These are phyloP conservation scores for Lactuca saligna DNA, from an alignment of 129 eudicot species.

Conservation along the genomic window DNA sequence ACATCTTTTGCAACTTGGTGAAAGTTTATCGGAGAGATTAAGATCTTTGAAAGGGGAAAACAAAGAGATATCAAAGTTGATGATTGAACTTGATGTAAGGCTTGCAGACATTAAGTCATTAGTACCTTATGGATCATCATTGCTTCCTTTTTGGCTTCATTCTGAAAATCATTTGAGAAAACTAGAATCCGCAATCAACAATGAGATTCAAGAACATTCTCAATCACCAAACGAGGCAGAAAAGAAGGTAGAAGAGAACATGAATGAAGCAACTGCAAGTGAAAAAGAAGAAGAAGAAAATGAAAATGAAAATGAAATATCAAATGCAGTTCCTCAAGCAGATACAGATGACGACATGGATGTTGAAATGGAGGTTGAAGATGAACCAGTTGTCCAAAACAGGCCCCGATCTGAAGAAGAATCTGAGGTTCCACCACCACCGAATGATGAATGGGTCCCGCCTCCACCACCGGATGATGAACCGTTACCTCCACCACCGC, in stretches of 20 bases:
- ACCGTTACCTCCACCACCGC: conserved; percentile 85
- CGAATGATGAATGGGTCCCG: conserved; percentile 68
- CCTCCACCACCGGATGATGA: conserved; percentile 95
- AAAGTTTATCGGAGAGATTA: conserved; percentile 60
- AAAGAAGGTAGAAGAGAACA: conserved; percentile 26
- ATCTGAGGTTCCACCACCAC: conserved; percentile 45
- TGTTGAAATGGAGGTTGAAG: conserved; percentile 95
- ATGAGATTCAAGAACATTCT: conserved; percentile 24
- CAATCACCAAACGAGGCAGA: conserved; percentile 23
- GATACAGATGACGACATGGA: conserved; percentile 78
- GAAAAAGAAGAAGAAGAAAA: conserved; percentile 34
- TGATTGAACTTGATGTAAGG: conserved; percentile 66
- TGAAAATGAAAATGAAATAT: conserved; percentile 33
- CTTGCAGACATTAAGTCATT: conserved; percentile 78
- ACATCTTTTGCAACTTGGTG: conserved; percentile 47
- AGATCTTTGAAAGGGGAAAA: conserved; percentile 47
- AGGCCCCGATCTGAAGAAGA: conserved; percentile 32
- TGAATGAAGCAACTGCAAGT: conserved; percentile 21
- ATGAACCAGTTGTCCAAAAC: conserved; percentile 11
- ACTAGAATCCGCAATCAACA: conserved; percentile 56
- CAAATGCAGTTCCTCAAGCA: conserved; percentile 18
- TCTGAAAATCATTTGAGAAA: conserved; percentile 61
- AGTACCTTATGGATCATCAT: conserved; percentile 55
- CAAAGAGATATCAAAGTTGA: conserved; percentile 45
- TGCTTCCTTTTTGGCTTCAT: conserved; percentile 92